phyloP scores from a whole-genome alignment of 345 rosid species.

The Kandelia obovata region DNA sequence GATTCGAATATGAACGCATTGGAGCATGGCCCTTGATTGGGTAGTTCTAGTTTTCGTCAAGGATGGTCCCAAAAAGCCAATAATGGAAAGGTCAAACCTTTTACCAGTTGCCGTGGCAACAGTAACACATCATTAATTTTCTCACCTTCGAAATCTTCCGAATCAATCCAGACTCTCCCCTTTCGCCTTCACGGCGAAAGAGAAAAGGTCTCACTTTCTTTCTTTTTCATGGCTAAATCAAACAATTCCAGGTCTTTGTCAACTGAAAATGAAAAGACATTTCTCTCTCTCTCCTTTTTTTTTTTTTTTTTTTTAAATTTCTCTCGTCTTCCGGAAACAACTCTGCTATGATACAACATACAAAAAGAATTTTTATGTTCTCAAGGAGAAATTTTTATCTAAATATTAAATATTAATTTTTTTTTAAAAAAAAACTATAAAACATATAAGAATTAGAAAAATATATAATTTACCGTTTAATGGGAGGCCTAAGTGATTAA shows the following conservation, averaged over 20 bases:
- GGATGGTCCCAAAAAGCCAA: conserved; percentile 9
- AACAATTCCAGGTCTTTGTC: conserved; percentile 11
- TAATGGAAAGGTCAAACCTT: conserved; percentile 7
- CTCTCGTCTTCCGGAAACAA: conserved; percentile 14
- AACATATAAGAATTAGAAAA: too few species aligned
- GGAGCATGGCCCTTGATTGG: background rate
- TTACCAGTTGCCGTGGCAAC: conserved; percentile 5
- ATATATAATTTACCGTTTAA: too few species aligned
- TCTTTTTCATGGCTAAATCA: conserved; percentile 18
- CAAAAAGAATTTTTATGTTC: too few species aligned
- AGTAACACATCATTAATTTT: background rate
- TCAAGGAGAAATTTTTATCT: too few species aligned
- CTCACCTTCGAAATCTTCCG: conserved; percentile 8
- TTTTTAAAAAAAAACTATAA: too few species aligned
- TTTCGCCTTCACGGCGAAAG: background rate
- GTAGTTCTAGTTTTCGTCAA: background rate
- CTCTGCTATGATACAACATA: background rate
- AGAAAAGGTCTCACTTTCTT: background rate
- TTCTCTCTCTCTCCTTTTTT: too few species aligned
- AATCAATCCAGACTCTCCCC: background rate
- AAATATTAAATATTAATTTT: too few species aligned
- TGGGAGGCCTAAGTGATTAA: too few species aligned
- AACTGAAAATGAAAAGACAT: background rate
- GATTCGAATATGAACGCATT: background rate
- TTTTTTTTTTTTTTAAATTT: background rate